A percentile compares a stretch with the other conserved stretches of the same genome.
These are phyloP conservation scores for Suhomyces pyralidae DNA, from an alignment of 805 yeast genomes.

Conservation along the genomic window DNA sequence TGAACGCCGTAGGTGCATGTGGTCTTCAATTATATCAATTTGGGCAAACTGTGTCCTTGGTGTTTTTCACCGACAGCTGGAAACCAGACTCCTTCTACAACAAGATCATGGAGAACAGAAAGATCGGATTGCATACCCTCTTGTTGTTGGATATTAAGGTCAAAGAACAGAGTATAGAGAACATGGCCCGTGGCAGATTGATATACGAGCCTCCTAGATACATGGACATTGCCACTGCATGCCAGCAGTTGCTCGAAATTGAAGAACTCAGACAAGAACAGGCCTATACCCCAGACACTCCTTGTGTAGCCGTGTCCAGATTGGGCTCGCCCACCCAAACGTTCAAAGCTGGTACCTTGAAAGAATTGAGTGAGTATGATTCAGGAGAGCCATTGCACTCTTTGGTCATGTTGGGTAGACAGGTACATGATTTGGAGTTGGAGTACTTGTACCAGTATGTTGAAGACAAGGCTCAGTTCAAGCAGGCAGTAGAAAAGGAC, in stretches of 20 bases:
- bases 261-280: conserved; percentile 73
- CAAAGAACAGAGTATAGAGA: conserved; percentile 92
- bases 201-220: conserved; percentile 97
- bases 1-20: conserved; percentile 98
- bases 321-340: conserved; percentile 81
- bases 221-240: conserved; percentile 89
- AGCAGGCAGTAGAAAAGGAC: conserved; percentile 38
- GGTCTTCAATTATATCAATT: conserved; percentile 92
- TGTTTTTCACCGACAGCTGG: conserved; percentile 93
- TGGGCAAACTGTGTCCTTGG: conserved; percentile 96
- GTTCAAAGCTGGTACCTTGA: conserved; percentile 81
- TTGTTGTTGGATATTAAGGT: conserved; percentile 90
- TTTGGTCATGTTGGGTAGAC: conserved; percentile 84
- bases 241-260: conserved; percentile 80
- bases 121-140: conserved; percentile 87
- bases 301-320: conserved; percentile 91
- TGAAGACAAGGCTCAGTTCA: conserved; percentile 53
- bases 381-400: conserved; percentile 95
- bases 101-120: conserved; percentile 84
- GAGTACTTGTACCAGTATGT: conserved; percentile 80
- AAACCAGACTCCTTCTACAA: conserved; percentile 94
- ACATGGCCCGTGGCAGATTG: conserved; percentile 86
- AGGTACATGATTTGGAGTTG: conserved; percentile 87
- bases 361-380: conserved; percentile 75
- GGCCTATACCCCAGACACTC: conserved; percentile 84